Evolutionary conservation across 352 stramenopile species (phyloP), one percentile per base, ranked within the genome.

Genomic region (Lagenidium giganteum): DNA sequence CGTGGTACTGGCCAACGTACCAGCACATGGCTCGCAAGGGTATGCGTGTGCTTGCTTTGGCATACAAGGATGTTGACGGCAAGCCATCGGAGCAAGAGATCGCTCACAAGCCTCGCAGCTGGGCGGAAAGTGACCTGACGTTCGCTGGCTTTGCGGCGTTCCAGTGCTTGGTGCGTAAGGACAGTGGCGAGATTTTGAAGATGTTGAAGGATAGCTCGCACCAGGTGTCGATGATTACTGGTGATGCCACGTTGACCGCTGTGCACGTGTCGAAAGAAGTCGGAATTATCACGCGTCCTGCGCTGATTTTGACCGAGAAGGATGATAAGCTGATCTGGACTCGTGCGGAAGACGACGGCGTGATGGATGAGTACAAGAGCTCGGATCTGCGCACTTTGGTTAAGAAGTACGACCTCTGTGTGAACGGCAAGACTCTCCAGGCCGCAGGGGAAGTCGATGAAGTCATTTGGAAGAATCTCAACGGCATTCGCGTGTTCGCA

Each of bases 141-240:
- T 98, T 98, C 67, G 88, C 76, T 29, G 96, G 96, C 14, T 97
- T 99, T 61, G 68, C 72, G n/a, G 77, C 78, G 14, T 87, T 87
- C 51, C 70, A 86, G 42, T 90, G 76, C 21, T 54, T 87, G 14
- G 93, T 97, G 17, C 77, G 98, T 24, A 98, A 98, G 67, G 90
- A 98, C 70, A 97, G 93, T 21, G 73, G 65, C 14, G 62, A 89
- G 14, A 94, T 98, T 23, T 58, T 99, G 18, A 73, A 90, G 47
- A 77, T 96, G 50, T 62, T 99, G 25, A 75, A 82, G 44, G 74
- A 76, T 27, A 95, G 83, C 47, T 83, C 77, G 13, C 93, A 98
- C 57, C 41, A 73, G 17, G 77, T 95, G n/a, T 87, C 93, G 17
- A 99, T 99, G 90, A 98, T 99, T 56, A 99, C 96, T 8, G 96